A percentile compares a stretch with the other conserved stretches of the same genome.
These are phyloP conservation scores for Tremella yokohamensis DNA, from an alignment of 768 basidiomycete species.

Conservation along the genomic window DNA sequence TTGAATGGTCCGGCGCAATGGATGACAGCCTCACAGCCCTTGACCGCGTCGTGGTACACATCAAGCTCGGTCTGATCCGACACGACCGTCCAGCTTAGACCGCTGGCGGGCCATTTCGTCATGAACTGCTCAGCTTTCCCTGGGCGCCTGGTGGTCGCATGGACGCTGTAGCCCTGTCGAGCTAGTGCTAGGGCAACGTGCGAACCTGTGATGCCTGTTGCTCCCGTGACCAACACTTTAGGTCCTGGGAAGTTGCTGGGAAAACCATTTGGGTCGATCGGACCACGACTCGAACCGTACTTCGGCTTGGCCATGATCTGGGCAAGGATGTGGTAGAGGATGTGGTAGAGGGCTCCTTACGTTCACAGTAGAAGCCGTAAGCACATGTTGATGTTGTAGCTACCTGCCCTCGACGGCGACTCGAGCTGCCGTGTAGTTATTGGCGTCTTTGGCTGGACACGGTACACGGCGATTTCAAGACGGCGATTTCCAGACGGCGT, in stretches of 20 bases:
- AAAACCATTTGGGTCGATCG: constrained; percentile 3
- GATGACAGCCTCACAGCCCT: constrained; percentile 6
- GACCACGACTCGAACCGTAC: constrained; percentile 7
- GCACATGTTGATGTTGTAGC: too few relatives aligned
- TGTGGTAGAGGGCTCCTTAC: too few relatives aligned
- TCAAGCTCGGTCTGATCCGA: background rate
- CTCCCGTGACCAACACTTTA: constrained; percentile 1
- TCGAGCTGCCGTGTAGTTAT: too few relatives aligned
- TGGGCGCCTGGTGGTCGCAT: background rate
- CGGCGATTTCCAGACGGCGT: too few relatives aligned
- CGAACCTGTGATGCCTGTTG: constrained; percentile 5
- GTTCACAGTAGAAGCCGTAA: too few relatives aligned
- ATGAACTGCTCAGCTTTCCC: background rate
- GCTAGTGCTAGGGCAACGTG: constrained; percentile 3
- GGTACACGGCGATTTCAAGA: too few relatives aligned
- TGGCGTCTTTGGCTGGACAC: too few relatives aligned
- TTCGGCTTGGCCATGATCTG: background rate
- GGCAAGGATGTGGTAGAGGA: too few relatives aligned
- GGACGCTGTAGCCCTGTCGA: background rate
- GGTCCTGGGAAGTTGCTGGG: constrained; percentile 1
- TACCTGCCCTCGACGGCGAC: too few relatives aligned
- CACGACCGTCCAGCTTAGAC: constrained; percentile 2
- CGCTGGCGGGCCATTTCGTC: background rate
- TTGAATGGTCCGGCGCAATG: constrained; percentile 12
- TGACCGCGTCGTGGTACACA: constrained; percentile 2